A percentile compares a stretch with the other conserved stretches of the same genome.
Evolutionary conservation across 768 basidiomycete genomes (phyloP).

Genomic region (Mycena latifolia): DNA sequence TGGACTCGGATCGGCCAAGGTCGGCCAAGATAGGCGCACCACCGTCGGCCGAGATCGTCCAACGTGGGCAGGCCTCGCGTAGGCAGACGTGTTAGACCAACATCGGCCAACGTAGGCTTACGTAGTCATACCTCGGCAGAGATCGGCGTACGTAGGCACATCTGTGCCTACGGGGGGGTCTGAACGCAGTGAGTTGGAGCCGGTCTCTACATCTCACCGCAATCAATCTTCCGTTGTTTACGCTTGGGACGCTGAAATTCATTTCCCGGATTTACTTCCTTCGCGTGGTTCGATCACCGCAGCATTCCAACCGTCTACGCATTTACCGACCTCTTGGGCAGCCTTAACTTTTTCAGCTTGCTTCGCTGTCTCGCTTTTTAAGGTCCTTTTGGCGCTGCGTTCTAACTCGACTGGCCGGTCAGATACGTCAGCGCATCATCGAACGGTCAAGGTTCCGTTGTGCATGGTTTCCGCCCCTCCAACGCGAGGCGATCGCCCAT

Average conservation of each 20-base stretch:
- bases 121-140: no score
- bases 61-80: no score
- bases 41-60: no score
- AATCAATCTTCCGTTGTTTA: constrained; percentile 1
- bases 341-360: background rate
- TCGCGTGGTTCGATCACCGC: background rate
- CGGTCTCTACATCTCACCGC: no score
- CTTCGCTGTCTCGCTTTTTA: constrained; percentile 21
- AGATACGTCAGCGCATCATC: constrained; percentile 22
- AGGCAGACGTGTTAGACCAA: no score
- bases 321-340: constrained; percentile 11
- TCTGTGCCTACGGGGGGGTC: no score
- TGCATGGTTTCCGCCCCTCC: constrained; percentile 15
- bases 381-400: constrained; percentile 7
- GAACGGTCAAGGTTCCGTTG: constrained; percentile 20
- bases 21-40: no score
- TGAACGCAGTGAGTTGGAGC: no score
- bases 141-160: no score
- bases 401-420: constrained; percentile 15
- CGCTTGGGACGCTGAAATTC: background rate
- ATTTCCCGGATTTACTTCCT: background rate
- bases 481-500: constrained; percentile 17
- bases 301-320: constrained; percentile 19
- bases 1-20: no score
- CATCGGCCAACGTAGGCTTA: no score